Evolutionary conservation across 441 rosid species (phyloP), one percentile per base, ranked within the genome.

Genomic region (Macaranga tanarius): DNA sequence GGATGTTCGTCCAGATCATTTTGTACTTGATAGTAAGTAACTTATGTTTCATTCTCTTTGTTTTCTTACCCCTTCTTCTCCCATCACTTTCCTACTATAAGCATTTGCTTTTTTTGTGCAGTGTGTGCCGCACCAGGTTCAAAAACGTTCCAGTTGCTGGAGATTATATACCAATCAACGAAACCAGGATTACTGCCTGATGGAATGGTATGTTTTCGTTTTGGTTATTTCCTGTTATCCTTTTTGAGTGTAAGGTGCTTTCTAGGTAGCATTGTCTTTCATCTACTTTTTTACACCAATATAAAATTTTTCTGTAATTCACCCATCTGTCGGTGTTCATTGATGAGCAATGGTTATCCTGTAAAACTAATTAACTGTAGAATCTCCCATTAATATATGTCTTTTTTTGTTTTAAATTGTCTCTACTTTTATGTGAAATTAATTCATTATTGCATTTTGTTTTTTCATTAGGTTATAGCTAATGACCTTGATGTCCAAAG

Each of bases 121-220:
- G 99, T 93, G 97, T 95, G 97, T 79, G 98, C 98, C 70, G 99
- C 97, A 58, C 99, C 98, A 22, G 98, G 99, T 70, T 93, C 98
- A 75, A 95, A 95, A 83, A 93, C 98, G 62, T 95, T 93, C 76
- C 99, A 95, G 76, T 81, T 95, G 84, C 97, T 95, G 75, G 97
- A 93, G 86, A 88, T 93, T 65, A 85, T 93, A 60, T 88, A 93
- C 77, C 89, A 86, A 67, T 87, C 94, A 60, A 75, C 85, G 72
- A 84, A 82, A 81, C 81, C 89, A 76, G 94, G 93, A 79, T 72
- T 84, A 38, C 83, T 93, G 55, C 93, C 97, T 67, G 75, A 80
- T 80, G 92, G 92, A 79, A 83, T 89, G 93, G 96, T 89, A 67
- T 67, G 85, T 82, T 75, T 75, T 63, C n/a, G 73, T 55, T 69